Conservation (phyloP, 2,329 filamentous ascomycete genomes). For the Ophiostoma sp. region DNA sequence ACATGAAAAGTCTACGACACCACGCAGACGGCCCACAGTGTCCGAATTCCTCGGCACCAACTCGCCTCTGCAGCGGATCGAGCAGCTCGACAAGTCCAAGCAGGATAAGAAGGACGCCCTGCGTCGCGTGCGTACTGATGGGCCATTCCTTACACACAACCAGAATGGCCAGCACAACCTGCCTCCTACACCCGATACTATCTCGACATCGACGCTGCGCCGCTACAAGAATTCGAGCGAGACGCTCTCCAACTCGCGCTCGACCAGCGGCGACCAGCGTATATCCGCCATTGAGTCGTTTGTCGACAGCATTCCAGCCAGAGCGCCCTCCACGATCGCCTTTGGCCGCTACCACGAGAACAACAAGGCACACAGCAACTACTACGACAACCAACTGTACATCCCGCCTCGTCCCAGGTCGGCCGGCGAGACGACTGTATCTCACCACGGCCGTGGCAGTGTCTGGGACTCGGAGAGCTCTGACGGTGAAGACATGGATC, state of each 20-base stretch:
- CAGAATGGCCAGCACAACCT: constrained; percentile 41
- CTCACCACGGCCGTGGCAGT: constrained; percentile 32
- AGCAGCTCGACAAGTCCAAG: constrained; percentile 34
- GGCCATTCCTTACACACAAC: constrained; percentile 38
- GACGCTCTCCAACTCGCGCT: constrained; percentile 35
- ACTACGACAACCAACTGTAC: constrained; percentile 32
- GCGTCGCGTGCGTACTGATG: constrained; percentile 46
- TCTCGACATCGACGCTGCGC: constrained; percentile 51
- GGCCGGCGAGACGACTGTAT: constrained; percentile 42
- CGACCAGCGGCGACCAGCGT: constrained; percentile 23
- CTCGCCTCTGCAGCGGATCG: constrained; percentile 49
- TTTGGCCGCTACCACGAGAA: constrained; percentile 28
- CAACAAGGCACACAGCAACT: constrained; percentile 18
- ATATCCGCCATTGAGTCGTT: constrained; percentile 16
- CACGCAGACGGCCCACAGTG: constrained; percentile 36
- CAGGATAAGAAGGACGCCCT: constrained; percentile 46
- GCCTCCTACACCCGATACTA: constrained; percentile 56
- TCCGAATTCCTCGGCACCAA: constrained; percentile 41
- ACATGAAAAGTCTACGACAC: constrained; percentile 7
- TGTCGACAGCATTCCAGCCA: constrained; percentile 19
- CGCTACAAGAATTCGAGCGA: constrained; percentile 49
- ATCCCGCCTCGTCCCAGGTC: constrained; percentile 43
- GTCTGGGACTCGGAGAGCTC: constrained; percentile 41
- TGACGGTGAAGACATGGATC: constrained; percentile 33
- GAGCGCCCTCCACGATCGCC: constrained; percentile 31